A percentile compares a stretch with the other conserved stretches of the same genome.
phyloP scores from a whole-genome alignment of 2,329 filamentous ascomycete species.

The Colletotrichum godetiae region DNA sequence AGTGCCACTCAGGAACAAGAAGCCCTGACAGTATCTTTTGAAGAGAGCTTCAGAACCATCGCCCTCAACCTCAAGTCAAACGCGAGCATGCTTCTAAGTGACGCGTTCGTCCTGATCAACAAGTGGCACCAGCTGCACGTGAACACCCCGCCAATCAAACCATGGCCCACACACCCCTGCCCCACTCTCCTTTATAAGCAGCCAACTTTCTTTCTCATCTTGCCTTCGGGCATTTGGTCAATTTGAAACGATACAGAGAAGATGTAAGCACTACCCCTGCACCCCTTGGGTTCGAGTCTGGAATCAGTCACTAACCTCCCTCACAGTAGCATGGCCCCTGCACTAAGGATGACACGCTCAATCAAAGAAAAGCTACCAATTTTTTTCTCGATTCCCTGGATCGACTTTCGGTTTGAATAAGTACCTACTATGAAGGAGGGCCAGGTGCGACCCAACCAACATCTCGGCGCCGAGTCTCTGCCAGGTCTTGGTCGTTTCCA shows the following conservation, averaged over 20 bases:
- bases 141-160: background rate
- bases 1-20: too few relatives aligned
- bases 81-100: too few relatives aligned
- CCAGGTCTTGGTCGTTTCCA: too few relatives aligned
- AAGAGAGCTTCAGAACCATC: too few relatives aligned
- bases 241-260: constrained; percentile 31
- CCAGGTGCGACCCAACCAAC: too few relatives aligned
- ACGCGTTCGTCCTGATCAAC: too few relatives aligned
- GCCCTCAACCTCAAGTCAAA: too few relatives aligned
- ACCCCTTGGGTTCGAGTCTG: background rate
- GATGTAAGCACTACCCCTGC: background rate
- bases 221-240: constrained; percentile 30
- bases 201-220: background rate
- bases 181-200: background rate
- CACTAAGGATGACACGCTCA: constrained; percentile 95
- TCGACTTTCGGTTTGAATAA: too few relatives aligned
- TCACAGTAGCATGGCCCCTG: constrained; percentile 78
- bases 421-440: too few relatives aligned
- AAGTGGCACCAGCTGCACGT: too few relatives aligned
- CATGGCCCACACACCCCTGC: background rate
- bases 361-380: constrained; percentile 77
- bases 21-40: too few relatives aligned
- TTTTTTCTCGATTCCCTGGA: constrained; percentile 48
- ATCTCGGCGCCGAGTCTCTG: too few relatives aligned
- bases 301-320: background rate